Conservation (phyloP, 208 protist genomes). For the Tritrichomonas musculus region DNA sequence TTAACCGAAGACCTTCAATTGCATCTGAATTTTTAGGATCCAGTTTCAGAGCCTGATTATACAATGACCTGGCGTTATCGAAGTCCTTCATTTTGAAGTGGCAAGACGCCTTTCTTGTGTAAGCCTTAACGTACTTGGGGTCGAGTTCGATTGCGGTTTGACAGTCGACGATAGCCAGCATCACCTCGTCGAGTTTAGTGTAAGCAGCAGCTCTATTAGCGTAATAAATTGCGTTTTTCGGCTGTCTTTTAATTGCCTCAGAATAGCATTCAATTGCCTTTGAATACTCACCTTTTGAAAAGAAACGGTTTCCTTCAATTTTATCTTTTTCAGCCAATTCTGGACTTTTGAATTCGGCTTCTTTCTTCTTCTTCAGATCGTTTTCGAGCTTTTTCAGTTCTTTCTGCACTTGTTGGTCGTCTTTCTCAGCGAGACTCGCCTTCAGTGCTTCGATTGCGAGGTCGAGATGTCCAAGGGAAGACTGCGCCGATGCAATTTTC, state of each 20-base stretch:
- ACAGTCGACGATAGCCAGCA: slow-evolving; percentile 36
- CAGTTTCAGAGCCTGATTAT: slow-evolving; percentile 29
- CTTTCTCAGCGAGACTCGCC: background rate
- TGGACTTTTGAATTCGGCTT: background rate
- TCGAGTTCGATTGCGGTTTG: slow-evolving; percentile 33
- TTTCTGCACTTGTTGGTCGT: background rate
- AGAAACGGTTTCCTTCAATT: slow-evolving; percentile 33
- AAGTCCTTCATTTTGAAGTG: slow-evolving; percentile 39
- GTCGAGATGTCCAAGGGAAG: background rate
- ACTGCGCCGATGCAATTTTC: background rate
- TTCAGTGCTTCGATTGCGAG: background rate
- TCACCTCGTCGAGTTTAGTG: slow-evolving; percentile 37
- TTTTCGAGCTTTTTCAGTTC: background rate
- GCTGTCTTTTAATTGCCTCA: slow-evolving; percentile 35
- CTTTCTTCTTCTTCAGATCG: background rate
- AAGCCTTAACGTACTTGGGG: slow-evolving; percentile 39
- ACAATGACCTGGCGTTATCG: slow-evolving; percentile 33
- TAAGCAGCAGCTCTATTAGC: slow-evolving; percentile 39
- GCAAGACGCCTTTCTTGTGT: slow-evolving; percentile 37
- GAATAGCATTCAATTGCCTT: slow-evolving; percentile 36
- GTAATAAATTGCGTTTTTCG: background rate
- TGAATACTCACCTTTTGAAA: slow-evolving; percentile 30
- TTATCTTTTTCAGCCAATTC: slow-evolving; percentile 34
- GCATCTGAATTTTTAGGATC: slow-evolving; percentile 38
- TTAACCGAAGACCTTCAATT: background rate